Evolutionary conservation across 371 early-diverging fungal genomes (phyloP).

Genomic region (Apophysomyces ossiformis): DNA sequence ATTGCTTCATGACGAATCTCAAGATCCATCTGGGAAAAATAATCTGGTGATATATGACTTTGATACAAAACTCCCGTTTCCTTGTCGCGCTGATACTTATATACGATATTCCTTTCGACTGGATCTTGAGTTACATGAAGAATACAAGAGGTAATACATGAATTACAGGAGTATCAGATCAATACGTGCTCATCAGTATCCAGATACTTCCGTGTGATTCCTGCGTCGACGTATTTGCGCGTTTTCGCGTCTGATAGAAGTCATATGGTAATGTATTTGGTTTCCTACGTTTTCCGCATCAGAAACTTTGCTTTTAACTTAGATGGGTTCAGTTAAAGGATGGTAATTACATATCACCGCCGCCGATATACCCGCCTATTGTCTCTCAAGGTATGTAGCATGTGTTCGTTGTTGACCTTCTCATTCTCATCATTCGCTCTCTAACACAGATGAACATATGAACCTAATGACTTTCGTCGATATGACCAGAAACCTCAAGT

Average conservation of each 20-base stretch:
- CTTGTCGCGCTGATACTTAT: constrained; percentile 32
- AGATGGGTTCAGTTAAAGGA: constrained; percentile 19
- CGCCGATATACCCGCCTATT: constrained; percentile 39
- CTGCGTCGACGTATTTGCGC: constrained; percentile 31
- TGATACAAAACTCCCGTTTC: constrained; percentile 43
- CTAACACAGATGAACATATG: constrained; percentile 12
- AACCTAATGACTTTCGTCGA: constrained; percentile 29
- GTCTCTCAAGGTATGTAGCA: constrained; percentile 10
- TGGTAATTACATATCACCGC: constrained; percentile 30
- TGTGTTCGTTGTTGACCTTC: neutral
- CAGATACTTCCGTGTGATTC: constrained; percentile 44
- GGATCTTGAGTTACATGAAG: constrained; percentile 18
- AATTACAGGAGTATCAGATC: neutral
- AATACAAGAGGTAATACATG: constrained; percentile 28
- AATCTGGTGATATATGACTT: constrained; percentile 36
- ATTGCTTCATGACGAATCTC: constrained; percentile 13
- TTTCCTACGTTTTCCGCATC: neutral
- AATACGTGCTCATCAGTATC: neutral
- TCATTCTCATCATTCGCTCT: neutral
- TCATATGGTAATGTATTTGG: constrained; percentile 39
- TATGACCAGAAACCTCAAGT: constrained; percentile 19
- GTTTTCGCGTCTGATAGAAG: constrained; percentile 47
- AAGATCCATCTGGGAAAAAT: constrained; percentile 7
- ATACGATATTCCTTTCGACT: constrained; percentile 35
- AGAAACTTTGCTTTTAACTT: neutral